phyloP scores from a whole-genome alignment of 1,139 yeast species.

The Lodderomyces parapsilosis region DNA sequence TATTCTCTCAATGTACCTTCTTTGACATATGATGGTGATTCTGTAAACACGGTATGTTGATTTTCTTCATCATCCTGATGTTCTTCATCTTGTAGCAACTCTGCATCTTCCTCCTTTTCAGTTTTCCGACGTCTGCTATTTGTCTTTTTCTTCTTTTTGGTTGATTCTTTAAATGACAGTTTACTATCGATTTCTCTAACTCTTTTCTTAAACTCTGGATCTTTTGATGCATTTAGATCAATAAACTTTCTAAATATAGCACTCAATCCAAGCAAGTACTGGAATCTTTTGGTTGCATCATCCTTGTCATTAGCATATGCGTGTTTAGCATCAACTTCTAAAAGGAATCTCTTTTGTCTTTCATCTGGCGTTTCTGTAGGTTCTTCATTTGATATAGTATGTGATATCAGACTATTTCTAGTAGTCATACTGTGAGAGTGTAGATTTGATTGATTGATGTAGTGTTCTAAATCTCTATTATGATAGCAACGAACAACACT shows the following conservation, averaged over 20 bases:
- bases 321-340: slow-evolving; percentile 50
- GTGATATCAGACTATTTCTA: neutral
- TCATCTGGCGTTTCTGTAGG: slow-evolving; percentile 29
- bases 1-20: slow-evolving; percentile 76
- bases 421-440: neutral
- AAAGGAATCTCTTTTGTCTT: slow-evolving; percentile 47
- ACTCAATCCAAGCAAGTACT: slow-evolving; percentile 77
- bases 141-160: slow-evolving; percentile 11
- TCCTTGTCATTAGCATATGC: slow-evolving; percentile 58
- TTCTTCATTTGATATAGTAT: neutral
- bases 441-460: slow-evolving; percentile 5
- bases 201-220: slow-evolving; percentile 56
- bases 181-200: slow-evolving; percentile 45
- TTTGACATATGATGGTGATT: slow-evolving; percentile 68
- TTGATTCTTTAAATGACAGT: slow-evolving; percentile 22
- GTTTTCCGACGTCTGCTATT: slow-evolving; percentile 55
- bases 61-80: slow-evolving; percentile 44
- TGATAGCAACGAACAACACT: no score
- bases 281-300: slow-evolving; percentile 78
- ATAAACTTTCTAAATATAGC: slow-evolving; percentile 88
- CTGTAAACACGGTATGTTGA: slow-evolving; percentile 65
- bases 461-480: no score
- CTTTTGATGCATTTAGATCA: slow-evolving; percentile 75
- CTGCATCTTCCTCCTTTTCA: slow-evolving; percentile 92
- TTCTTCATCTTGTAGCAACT: slow-evolving; percentile 75